phyloP scores from a whole-genome alignment of 495 filamentous ascomycete genomes.

The Penicillium samsonianum region DNA sequence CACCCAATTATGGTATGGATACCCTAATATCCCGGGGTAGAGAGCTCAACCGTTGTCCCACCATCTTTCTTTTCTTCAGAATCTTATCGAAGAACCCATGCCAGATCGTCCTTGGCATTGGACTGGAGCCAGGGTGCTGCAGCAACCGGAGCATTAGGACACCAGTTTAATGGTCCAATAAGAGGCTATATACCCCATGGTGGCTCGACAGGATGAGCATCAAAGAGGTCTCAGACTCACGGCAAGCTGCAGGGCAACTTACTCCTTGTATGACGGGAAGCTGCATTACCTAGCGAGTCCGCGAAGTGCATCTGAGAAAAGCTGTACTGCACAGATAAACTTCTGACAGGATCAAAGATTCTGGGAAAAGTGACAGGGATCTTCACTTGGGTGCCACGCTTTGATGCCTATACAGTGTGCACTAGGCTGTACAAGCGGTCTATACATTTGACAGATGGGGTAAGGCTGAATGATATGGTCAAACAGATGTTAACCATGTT shows the following conservation, averaged over 20 bases:
- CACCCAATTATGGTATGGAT: neutral
- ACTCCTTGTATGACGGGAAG: conserved; percentile 35
- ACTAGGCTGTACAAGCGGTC: neutral
- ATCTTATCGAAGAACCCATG: conserved; percentile 14
- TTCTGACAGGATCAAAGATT: conserved; percentile 25
- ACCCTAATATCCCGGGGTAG: conserved; percentile 3
- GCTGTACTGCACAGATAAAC: conserved; percentile 25
- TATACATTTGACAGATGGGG: neutral
- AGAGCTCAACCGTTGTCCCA: conserved; percentile 5
- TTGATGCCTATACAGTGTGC: neutral
- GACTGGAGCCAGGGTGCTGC: conserved; percentile 20
- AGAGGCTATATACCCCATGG: conserved; percentile 10
- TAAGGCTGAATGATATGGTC: neutral
- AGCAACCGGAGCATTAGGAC: conserved; percentile 31
- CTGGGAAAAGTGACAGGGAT: conserved; percentile 6
- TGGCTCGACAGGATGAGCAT: conserved; percentile 32
- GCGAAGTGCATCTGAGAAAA: conserved; percentile 10
- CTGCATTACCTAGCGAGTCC: conserved; percentile 31
- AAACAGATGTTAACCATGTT: neutral
- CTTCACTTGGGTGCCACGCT: neutral
- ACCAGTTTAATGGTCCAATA: conserved; percentile 24
- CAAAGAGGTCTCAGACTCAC: conserved; percentile 41
- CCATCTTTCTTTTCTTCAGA: neutral
- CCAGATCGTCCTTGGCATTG: conserved; percentile 23
- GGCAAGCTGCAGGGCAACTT: conserved; percentile 40